Conservation (phyloP, 768 basidiomycete species). For the Coprinellus aureogranulatus region DNA sequence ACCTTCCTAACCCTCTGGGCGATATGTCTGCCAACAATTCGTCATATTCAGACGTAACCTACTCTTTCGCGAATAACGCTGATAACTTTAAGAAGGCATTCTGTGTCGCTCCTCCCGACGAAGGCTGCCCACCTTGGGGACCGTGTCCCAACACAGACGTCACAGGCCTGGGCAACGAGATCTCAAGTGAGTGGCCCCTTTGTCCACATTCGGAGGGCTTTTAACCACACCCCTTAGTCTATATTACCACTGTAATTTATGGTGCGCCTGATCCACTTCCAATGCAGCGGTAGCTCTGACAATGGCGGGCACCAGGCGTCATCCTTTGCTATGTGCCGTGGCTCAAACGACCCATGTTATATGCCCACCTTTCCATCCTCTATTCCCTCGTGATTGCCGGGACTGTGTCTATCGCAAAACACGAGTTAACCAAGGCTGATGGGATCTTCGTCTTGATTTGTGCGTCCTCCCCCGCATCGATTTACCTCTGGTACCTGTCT, state of each 20-base stretch:
- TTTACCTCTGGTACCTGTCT: constrained; percentile 8
- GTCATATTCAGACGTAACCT: background rate
- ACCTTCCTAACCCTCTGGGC: no score
- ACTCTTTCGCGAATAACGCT: background rate
- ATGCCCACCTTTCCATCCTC: constrained; percentile 1
- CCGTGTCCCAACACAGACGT: constrained; percentile 9
- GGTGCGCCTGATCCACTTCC: background rate
- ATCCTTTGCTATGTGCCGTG: constrained; percentile 4
- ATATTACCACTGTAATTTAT: constrained; percentile 6
- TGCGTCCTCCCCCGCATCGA: background rate
- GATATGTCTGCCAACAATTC: background rate
- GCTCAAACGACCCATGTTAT: constrained; percentile 4
- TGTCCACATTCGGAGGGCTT: background rate
- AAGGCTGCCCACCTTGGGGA: background rate
- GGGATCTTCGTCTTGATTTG: constrained; percentile 4
- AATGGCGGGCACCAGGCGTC: background rate
- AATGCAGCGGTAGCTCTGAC: no score
- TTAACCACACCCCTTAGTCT: background rate
- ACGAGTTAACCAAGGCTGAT: background rate
- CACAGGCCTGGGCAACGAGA: constrained; percentile 6
- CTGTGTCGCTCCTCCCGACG: background rate
- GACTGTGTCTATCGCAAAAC: constrained; percentile 1
- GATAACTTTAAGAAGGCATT: background rate
- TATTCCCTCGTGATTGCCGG: constrained; percentile 5
- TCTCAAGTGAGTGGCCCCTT: constrained; percentile 3